Conservation (phyloP, 116 monocot species). For the Trichopus zeylanicus region DNA sequence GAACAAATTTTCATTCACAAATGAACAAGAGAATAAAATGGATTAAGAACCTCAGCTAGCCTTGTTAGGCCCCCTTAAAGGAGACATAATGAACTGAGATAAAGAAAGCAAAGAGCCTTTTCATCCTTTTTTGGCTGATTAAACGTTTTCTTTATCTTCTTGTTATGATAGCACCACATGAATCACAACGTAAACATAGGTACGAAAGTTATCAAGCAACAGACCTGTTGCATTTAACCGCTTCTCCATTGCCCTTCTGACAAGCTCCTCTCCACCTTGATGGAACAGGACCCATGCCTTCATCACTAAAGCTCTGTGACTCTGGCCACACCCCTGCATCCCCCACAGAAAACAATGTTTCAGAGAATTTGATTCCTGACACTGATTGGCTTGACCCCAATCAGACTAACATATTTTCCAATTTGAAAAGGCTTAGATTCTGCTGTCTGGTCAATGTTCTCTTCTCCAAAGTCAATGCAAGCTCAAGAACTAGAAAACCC, state of each 20-base stretch:
- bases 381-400: no score
- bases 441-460: no score
- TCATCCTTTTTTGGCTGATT: no score
- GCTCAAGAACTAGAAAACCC: no score
- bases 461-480: background rate
- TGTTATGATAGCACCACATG: background rate
- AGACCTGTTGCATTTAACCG: conserved; percentile 65
- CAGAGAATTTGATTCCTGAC: background rate
- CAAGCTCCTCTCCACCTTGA: conserved; percentile 45
- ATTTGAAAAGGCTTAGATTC: no score
- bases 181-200: background rate
- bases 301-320: conserved; percentile 42
- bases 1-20: no score
- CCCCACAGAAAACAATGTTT: background rate
- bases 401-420: no score
- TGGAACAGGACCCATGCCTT: conserved; percentile 33
- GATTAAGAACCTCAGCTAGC: no score
- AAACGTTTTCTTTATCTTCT: no score
- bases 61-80: no score
- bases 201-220: background rate
- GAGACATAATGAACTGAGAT: no score
- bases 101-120: background rate
- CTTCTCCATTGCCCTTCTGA: conserved; percentile 15
- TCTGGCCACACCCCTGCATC: conserved; percentile 51
- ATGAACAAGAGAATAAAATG: no score